Evolutionary conservation across 78 protist species (phyloP), one percentile per base, ranked within the genome.

Genomic region (Chrysochromulina parva): DNA sequence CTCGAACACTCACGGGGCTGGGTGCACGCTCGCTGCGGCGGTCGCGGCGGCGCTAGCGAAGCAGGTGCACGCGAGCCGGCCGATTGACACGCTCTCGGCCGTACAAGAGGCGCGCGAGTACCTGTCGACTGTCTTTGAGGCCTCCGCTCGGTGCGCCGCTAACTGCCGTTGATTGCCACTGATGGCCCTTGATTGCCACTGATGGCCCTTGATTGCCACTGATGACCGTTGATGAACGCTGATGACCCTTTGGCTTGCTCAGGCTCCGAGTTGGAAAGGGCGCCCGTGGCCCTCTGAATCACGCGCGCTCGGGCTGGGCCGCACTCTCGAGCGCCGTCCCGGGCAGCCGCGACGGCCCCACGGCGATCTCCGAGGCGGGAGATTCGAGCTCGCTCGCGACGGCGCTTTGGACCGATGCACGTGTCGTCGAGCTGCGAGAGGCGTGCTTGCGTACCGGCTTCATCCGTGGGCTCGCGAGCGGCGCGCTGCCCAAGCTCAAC

Each of bases 21-120:
- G 88, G 26, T 82, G 88, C 88, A 82, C 88, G 14, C 88, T 82
- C 47, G 19, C 88, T 6, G 26, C 88, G 55, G 88, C 88, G 14
- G 28, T 82, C 24, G 88, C 88, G 9, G 88, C 88, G 24, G 52
- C 26, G 52, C 88, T 82, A 22, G 55, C 88, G 14, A 26, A 74
- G 78, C 71, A 65, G 19, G 71, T 65, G n/a, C 71, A 62, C 67
- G 16, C n/a, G 6, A 55, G 71, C 7, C 19, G 89, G 60, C 47
- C n/a, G n/a, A 6, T 65, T 6, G 26, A 65, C 10, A 10, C 62
- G 54, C 47, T 28, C 11, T 69, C 6, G 24, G 90, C 90, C 20
- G 90, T 87, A 24, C 7, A 7, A 5, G 67, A 3, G 22, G 90
- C 90, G n/a, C 19, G 62, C 5, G 58, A 52, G n/a, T 87, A 87